Evolutionary conservation across 2,329 filamentous ascomycete species (phyloP).

Genomic region (Nemania diffusa): DNA sequence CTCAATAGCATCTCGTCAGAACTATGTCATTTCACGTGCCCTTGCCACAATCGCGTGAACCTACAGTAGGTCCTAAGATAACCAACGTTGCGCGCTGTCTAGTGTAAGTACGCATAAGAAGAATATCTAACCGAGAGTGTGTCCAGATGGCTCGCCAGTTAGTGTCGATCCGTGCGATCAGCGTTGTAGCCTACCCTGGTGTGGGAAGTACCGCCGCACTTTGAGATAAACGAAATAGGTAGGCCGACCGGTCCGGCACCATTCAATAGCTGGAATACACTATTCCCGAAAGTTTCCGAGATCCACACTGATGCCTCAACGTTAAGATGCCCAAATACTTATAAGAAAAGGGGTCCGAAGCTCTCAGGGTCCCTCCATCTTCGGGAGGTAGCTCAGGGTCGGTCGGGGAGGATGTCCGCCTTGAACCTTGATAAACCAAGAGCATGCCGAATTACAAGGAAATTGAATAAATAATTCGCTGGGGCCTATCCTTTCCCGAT

Average conservation of each 20-base stretch:
- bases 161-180: constrained; percentile 28
- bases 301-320: constrained; percentile 8
- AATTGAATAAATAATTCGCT: neutral
- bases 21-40: constrained; percentile 16
- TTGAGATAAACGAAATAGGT: constrained; percentile 22
- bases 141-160: constrained; percentile 15
- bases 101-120: constrained; percentile 2
- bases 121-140: constrained; percentile 6
- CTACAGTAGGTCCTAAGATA: too few species aligned
- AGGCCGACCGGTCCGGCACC: constrained; percentile 3
- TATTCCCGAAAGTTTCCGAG: constrained; percentile 7
- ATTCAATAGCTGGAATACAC: constrained; percentile 1
- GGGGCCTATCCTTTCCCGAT: neutral
- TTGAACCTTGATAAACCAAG: neutral
- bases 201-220: constrained; percentile 23
- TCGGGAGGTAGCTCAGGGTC: neutral
- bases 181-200: constrained; percentile 23
- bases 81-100: constrained; percentile 8
- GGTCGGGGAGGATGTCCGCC: neutral
- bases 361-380: constrained; percentile 28
- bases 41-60: constrained; percentile 3
- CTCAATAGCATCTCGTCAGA: constrained; percentile 14
- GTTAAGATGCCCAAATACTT: neutral
- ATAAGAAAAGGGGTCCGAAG: constrained; percentile 11
- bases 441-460: neutral